Conservation (phyloP, 306 rosid species). For the Acacia confusa region DNA sequence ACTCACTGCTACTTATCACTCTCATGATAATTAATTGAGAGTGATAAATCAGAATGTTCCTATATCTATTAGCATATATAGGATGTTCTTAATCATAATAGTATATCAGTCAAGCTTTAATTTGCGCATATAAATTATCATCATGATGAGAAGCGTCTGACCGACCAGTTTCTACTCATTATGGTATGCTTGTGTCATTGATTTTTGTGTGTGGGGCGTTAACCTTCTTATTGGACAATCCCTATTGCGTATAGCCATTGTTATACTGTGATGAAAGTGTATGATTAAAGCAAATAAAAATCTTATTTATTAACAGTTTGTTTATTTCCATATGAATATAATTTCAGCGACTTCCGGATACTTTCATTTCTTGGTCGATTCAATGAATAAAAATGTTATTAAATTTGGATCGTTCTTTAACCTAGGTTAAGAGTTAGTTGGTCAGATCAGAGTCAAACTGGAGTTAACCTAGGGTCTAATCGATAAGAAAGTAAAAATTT, state of each 20-base stretch:
- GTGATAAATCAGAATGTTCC: neutral
- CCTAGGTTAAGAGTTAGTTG: too few species aligned
- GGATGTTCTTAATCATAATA: neutral
- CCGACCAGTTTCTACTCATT: neutral
- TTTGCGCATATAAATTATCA: neutral
- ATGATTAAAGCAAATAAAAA: neutral
- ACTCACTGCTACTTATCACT: neutral
- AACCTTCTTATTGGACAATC: neutral
- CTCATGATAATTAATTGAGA: neutral
- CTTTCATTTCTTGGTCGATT: neutral
- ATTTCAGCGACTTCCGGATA: neutral
- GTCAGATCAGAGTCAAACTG: too few species aligned
- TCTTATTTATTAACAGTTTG: neutral
- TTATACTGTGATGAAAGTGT: neutral
- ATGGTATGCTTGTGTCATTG: neutral
- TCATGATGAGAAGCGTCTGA: neutral
- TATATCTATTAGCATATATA: neutral
- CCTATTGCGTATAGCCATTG: neutral
- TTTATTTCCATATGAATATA: neutral
- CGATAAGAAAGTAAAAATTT: too few species aligned
- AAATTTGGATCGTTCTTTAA: accelerated
- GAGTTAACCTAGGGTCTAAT: too few species aligned
- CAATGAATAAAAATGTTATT: too few species aligned
- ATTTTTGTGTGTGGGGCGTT: neutral
- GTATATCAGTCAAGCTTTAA: neutral